These are phyloP conservation scores for Pyracantha coccinea DNA, from an alignment of 331 rosid genomes.

Conservation along the genomic window DNA sequence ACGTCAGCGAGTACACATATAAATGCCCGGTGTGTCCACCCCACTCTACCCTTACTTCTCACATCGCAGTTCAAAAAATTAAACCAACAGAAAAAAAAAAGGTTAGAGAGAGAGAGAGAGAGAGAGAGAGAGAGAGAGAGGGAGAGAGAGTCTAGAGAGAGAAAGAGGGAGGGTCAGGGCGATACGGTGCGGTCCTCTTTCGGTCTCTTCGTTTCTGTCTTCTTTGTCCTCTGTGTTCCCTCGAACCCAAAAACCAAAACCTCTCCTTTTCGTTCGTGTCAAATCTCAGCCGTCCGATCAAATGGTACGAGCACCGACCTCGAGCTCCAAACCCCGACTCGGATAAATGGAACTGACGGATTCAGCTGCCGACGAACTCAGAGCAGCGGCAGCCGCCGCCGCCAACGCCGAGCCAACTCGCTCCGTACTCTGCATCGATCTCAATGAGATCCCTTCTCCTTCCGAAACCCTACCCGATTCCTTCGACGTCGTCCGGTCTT, in stretches of 20 bases:
- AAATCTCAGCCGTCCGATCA: conserved; percentile 54
- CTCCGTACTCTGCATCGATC: conserved; percentile 72
- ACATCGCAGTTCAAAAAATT: neutral
- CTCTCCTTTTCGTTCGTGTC: neutral
- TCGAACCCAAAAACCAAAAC: conserved; percentile 6
- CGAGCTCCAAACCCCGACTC: conserved; percentile 28
- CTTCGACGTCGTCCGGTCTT: conserved; percentile 70
- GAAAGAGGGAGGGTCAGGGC: neutral
- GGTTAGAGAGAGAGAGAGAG: neutral
- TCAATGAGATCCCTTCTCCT: conserved; percentile 98
- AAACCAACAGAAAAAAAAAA: neutral
- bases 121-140: neutral
- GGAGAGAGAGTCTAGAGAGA: too few relatives aligned
- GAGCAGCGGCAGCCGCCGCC: conserved; percentile 18
- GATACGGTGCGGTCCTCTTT: conserved; percentile 45
- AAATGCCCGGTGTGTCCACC: neutral
- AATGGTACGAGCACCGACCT: conserved; percentile 49
- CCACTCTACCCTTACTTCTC: neutral
- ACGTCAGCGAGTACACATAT: neutral
- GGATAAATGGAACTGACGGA: conserved; percentile 85
- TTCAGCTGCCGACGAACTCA: conserved; percentile 51
- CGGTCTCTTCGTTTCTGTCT: conserved; percentile 50
- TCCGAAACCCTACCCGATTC: conserved; percentile 71
- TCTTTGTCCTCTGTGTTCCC: neutral
- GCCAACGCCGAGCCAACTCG: conserved; percentile 39